Percentiles rank a stretch among this genome's conserved stretches.
These are phyloP conservation scores for Thinopyrum elongatum DNA, from an alignment of 176 grass and related monocot genomes.

Conservation along the genomic window DNA sequence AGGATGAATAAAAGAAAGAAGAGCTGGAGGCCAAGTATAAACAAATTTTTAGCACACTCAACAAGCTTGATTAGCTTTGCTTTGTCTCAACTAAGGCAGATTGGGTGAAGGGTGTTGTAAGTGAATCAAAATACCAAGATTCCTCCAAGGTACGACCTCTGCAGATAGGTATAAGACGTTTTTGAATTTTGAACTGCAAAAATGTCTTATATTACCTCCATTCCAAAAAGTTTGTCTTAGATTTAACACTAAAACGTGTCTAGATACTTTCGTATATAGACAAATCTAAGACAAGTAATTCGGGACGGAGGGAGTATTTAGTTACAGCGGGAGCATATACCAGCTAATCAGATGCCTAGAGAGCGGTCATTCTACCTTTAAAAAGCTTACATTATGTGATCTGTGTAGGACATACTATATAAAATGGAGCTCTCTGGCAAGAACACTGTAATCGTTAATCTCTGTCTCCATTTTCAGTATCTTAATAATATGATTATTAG, in stretches of 20 bases:
- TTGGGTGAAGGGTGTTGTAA: neutral
- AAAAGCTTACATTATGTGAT: too few species aligned
- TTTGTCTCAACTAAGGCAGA: neutral
- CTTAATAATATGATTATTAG: neutral
- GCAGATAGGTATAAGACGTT: too few species aligned
- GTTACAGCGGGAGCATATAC: too few species aligned
- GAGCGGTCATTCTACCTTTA: neutral
- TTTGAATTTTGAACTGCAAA: too few species aligned
- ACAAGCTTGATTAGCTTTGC: neutral
- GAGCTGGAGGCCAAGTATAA: neutral
- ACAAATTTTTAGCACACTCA: slow-evolving; percentile 12
- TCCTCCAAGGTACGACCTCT: neutral
- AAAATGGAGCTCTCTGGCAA: neutral
- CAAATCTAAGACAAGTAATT: too few species aligned
- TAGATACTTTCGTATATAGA: too few species aligned
- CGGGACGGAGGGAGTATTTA: too few species aligned
- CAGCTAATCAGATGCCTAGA: slow-evolving; percentile 10
- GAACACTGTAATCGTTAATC: neutral
- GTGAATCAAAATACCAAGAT: slow-evolving; percentile 13
- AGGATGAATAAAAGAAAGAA: neutral
- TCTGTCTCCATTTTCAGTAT: too few species aligned
- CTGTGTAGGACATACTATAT: too few species aligned
- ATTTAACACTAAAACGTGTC: too few species aligned
- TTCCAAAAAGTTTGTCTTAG: too few species aligned
- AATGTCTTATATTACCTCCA: too few species aligned